Evolutionary conservation across 192 early-diverging fungal species (phyloP), one percentile per base, ranked within the genome.

Genomic region (Phlyctochytrium bullatum): DNA sequence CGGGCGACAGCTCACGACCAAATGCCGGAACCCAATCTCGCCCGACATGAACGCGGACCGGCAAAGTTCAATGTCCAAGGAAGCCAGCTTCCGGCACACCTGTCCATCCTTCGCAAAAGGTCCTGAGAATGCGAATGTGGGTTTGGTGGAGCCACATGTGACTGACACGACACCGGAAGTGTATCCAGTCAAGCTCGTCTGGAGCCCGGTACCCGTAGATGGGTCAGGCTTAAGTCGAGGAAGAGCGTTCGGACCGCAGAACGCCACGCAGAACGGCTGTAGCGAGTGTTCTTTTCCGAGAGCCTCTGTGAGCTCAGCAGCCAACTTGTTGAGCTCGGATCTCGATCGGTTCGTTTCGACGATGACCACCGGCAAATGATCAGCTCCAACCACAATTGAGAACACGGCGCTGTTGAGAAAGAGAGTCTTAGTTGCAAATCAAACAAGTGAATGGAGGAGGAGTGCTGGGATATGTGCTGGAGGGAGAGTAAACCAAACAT

Each of bases 361-460:
- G 0, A 88, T 77, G 33, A 92, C 70, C 29, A 94, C 86, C 10
- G 91, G 90, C 34, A 94, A 75, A 65, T 88, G 81, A 52, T 92
- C 86, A 52, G 87, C 86, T 62, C 91, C 88, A 32, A 88, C 70
- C 33, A 76, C 73, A 51, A 89, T 76, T 50, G 90, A 87, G 52
- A 92, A 92, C 1, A 80, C 10, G 61, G 27, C 57, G 4, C 57
- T 67, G 20, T 23, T 47, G 40, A 47, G 40, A 47, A 14, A 47
- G 20, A 20, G 40, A 47, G 40, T 47, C 20, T n/a, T 14, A 20
- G 20, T 47, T 47, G 40, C 40, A 47, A n/a, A n/a, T n/a, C n/a
- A n/a, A n/a, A n/a, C n/a, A n/a, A 47, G 6, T 47, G 40, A 6
- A 47, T 47, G 6, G 40, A 47, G 10, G 40, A 47, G n/a, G n/a